phyloP scores from a whole-genome alignment of 192 early-diverging fungal species.

The Linnemannia elongata region DNA sequence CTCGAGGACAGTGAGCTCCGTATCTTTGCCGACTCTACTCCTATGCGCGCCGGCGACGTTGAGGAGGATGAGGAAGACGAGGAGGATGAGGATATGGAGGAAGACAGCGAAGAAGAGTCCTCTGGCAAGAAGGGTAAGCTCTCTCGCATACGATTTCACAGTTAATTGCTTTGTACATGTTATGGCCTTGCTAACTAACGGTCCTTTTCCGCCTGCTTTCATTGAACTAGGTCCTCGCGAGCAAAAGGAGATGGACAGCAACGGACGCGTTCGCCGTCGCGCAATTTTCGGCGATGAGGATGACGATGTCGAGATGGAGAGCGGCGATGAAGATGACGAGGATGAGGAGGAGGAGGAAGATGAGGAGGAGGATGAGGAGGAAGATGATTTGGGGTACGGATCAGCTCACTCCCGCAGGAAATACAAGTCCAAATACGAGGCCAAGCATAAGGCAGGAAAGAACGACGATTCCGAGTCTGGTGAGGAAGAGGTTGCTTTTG shows the following conservation, averaged over 20 bases:
- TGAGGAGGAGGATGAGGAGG: constrained; percentile 56
- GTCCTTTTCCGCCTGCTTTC: background rate
- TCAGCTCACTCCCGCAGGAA: constrained; percentile 45
- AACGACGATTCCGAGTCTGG: constrained; percentile 62
- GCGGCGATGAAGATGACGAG: constrained; percentile 58
- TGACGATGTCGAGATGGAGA: constrained; percentile 64
- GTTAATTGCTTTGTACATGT: background rate
- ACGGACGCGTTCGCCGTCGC: constrained; percentile 67
- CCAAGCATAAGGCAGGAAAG: constrained; percentile 51
- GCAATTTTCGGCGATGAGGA: constrained; percentile 75
- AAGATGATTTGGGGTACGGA: constrained; percentile 58
- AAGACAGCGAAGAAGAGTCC: constrained; percentile 59
- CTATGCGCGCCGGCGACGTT: constrained; percentile 61
- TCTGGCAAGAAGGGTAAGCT: constrained; percentile 58
- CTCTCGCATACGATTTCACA: background rate
- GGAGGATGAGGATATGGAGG: constrained; percentile 61
- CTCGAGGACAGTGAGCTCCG: constrained; percentile 75
- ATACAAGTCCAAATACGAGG: constrained; percentile 55
- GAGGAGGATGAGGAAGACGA: constrained; percentile 52
- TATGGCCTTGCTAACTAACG: background rate
- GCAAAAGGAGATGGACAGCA: constrained; percentile 44
- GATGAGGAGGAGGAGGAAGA: constrained; percentile 62
- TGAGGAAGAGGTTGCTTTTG: constrained; percentile 65
- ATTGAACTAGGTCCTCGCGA: constrained; percentile 36
- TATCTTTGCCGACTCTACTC: constrained; percentile 76